A percentile compares a stretch with the other conserved stretches of the same genome.
These are phyloP conservation scores for Zea luxurians DNA, from an alignment of 176 grass and related monocot genomes.

Conservation along the genomic window DNA sequence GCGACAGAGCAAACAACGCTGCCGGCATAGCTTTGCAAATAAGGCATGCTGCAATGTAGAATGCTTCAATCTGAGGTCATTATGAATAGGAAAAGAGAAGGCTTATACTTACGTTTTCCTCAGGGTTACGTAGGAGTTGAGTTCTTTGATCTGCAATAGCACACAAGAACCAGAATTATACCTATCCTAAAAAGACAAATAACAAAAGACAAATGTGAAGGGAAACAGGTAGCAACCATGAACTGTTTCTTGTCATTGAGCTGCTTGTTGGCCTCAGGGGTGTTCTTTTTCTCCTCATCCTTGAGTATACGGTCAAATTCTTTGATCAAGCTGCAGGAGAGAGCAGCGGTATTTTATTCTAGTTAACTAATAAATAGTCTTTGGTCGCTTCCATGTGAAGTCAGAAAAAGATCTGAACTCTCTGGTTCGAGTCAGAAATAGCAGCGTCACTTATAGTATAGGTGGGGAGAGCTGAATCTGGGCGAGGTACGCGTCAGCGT, in stretches of 20 bases:
- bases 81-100: background rate
- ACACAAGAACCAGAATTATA: conserved; percentile 37
- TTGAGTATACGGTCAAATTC: conserved; percentile 83
- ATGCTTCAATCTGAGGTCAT: background rate
- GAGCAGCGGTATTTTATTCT: background rate
- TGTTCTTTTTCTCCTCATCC: conserved; percentile 69
- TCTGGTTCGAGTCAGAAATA: background rate
- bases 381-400: too few relatives aligned
- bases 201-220: background rate
- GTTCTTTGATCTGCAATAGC: conserved; percentile 81
- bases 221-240: conserved; percentile 57
- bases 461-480: background rate
- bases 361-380: too few relatives aligned
- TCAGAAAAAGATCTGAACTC: conserved; percentile 7
- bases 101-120: conserved; percentile 81
- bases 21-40: conserved; percentile 5
- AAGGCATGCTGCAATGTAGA: background rate
- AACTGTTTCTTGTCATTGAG: conserved; percentile 98
- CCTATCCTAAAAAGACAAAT: background rate
- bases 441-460: background rate
- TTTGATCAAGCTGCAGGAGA: conserved; percentile 65
- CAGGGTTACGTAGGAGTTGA: conserved; percentile 90
- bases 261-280: conserved; percentile 81
- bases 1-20: background rate
- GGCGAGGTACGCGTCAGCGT: background rate